phyloP scores from a whole-genome alignment of 2,329 filamentous ascomycete species.

The Fragosphaeria purpurea region DNA sequence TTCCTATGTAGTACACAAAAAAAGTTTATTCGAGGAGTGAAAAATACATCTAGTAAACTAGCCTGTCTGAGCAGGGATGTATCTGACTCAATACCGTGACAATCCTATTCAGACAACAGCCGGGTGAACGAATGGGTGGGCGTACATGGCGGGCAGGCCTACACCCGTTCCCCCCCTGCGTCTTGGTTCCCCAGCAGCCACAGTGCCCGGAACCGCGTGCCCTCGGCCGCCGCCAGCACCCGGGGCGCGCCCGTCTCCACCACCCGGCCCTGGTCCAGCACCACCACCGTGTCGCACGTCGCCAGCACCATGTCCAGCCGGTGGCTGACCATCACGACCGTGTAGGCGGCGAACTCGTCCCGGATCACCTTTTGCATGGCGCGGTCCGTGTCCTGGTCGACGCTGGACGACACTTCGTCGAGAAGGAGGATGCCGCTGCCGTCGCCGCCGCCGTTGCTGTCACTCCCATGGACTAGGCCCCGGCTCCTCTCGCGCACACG shows the following conservation, averaged over 20 bases:
- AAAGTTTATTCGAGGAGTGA: no score
- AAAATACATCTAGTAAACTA: no score
- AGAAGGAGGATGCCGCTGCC: slow-evolving; percentile 23
- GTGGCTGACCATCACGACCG: slow-evolving; percentile 42
- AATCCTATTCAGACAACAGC: no score
- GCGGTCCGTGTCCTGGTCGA: slow-evolving; percentile 31
- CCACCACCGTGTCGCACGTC: slow-evolving; percentile 37
- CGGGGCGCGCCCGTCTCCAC: slow-evolving; percentile 26
- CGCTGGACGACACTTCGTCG: slow-evolving; percentile 32
- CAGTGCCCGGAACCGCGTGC: slow-evolving; percentile 8
- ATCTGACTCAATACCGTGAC: no score
- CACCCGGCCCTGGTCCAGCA: slow-evolving; percentile 38
- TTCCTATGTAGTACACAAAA: no score
- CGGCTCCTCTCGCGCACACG: slow-evolving; percentile 6
- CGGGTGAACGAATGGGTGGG: no score
- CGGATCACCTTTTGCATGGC: slow-evolving; percentile 31
- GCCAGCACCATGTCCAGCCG: slow-evolving; percentile 40
- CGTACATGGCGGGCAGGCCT: no score
- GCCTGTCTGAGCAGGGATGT: no score
- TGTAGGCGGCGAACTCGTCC: slow-evolving; percentile 33
- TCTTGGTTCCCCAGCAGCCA: slow-evolving; percentile 10
- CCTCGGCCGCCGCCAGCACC: slow-evolving; percentile 9
- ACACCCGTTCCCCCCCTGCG: no score
- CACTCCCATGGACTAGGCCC: background rate
- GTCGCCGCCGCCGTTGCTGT: background rate